Evolutionary conservation across 2,329 filamentous ascomycete species (phyloP).

Genomic region (Diaporthe sp.): DNA sequence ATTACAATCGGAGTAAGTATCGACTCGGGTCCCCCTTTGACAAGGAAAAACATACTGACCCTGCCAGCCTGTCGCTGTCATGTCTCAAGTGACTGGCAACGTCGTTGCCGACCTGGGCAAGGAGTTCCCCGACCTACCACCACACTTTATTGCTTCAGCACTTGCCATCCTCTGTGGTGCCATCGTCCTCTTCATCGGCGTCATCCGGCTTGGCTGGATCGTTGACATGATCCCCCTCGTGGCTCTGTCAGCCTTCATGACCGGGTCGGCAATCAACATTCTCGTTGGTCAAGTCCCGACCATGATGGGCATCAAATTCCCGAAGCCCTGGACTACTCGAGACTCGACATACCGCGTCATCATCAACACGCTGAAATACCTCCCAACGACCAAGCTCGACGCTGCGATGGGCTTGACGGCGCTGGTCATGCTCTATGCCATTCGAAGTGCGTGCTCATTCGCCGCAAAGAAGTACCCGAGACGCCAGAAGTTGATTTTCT

Average conservation of each 20-base stretch:
- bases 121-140: constrained; percentile 68
- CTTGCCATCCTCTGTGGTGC: constrained; percentile 83
- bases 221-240: constrained; percentile 94
- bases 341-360: constrained; percentile 86
- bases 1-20: constrained; percentile 90
- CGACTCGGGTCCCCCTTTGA: constrained; percentile 7
- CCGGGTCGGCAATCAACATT: constrained; percentile 93
- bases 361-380: constrained; percentile 83
- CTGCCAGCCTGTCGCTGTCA: constrained; percentile 87
- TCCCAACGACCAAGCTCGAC: constrained; percentile 78
- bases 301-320: constrained; percentile 82
- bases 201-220: constrained; percentile 87
- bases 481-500: constrained; percentile 85
- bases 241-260: constrained; percentile 96
- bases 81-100: constrained; percentile 91
- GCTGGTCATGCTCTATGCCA: constrained; percentile 81
- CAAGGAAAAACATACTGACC: constrained; percentile 39
- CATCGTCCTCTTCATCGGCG: constrained; percentile 83
- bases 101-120: constrained; percentile 77
- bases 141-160: constrained; percentile 81
- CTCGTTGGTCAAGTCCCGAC: constrained; percentile 84
- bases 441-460: constrained; percentile 75
- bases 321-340: constrained; percentile 72
- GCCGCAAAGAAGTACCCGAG: constrained; percentile 78
- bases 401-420: constrained; percentile 91